Conservation (phyloP, 2,329 filamentous ascomycete species). For the Periglandula ipomoeae region DNA sequence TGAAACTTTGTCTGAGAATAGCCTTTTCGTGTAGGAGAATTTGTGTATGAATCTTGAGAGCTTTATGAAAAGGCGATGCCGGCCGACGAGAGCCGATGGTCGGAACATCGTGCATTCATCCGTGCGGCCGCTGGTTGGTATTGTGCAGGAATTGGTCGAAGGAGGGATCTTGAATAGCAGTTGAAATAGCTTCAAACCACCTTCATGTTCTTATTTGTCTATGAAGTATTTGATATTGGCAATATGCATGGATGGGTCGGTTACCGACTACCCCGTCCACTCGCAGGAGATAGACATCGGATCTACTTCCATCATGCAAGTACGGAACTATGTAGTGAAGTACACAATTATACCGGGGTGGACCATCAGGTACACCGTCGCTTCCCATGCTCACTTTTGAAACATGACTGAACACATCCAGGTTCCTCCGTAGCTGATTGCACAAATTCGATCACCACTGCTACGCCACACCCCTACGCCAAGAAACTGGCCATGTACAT, state of each 20-base stretch:
- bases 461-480: slow-evolving; percentile 24
- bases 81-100: not conserved
- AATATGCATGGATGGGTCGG: not conserved
- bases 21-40: not conserved
- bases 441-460: slow-evolving; percentile 21
- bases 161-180: not conserved
- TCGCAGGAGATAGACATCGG: not conserved
- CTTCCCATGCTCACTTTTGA: slow-evolving; percentile 3
- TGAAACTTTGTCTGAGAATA: not conserved
- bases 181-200: not conserved
- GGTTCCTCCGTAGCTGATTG: slow-evolving; percentile 22
- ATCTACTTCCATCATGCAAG: not conserved
- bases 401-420: slow-evolving; percentile 25
- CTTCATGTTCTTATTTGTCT: not conserved
- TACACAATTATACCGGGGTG: too few relatives aligned
- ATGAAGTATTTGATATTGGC: not conserved
- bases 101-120: not conserved
- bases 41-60: not conserved
- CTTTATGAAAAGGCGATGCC: not conserved
- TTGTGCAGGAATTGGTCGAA: too few relatives aligned
- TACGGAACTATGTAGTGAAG: too few relatives aligned
- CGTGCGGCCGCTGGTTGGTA: not conserved
- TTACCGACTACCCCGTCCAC: not conserved
- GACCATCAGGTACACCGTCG: not conserved
- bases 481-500: slow-evolving; percentile 17